These are phyloP conservation scores for Lasiosphaeria hispida DNA, from an alignment of 495 filamentous ascomycete species.

Conservation along the genomic window DNA sequence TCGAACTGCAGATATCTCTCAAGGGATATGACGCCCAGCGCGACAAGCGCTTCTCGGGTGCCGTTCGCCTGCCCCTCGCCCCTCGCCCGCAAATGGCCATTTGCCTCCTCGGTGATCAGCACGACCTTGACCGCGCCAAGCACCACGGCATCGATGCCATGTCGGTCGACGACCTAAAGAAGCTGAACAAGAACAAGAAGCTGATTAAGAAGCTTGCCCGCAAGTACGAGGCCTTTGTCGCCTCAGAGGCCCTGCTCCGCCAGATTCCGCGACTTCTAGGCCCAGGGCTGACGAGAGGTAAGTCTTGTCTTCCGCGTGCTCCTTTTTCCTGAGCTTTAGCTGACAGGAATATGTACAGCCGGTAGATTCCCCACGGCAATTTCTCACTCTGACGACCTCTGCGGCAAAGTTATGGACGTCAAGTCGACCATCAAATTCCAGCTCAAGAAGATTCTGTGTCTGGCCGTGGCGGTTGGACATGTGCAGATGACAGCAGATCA, in stretches of 20 bases:
- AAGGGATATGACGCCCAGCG: constrained; percentile 4
- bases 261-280: constrained; percentile 97
- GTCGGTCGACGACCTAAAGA: constrained; percentile 73
- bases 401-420: constrained; percentile 86
- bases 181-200: constrained; percentile 82
- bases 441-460: constrained; percentile 96
- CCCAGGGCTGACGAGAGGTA: constrained; percentile 78
- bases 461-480: constrained; percentile 94
- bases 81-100: constrained; percentile 87
- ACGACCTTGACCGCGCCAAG: constrained; percentile 97
- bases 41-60: constrained; percentile 69
- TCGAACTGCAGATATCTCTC: constrained; percentile 9
- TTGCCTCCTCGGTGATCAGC: constrained; percentile 96
- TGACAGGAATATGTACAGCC: constrained; percentile 49
- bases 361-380: constrained; percentile 96
- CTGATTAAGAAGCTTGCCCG: constrained; percentile 98
- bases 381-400: constrained; percentile 84
- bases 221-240: constrained; percentile 96
- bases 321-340: background rate
- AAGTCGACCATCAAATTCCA: constrained; percentile 99
- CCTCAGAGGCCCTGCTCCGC: constrained; percentile 89
- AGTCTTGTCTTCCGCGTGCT: constrained; percentile 51
- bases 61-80: constrained; percentile 82
- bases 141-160: constrained; percentile 90
- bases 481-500: constrained; percentile 92